Percentiles rank a stretch among this genome's conserved stretches.
Conservation (phyloP, 192 early-diverging fungal species). For the Spinellus fusiger region DNA sequence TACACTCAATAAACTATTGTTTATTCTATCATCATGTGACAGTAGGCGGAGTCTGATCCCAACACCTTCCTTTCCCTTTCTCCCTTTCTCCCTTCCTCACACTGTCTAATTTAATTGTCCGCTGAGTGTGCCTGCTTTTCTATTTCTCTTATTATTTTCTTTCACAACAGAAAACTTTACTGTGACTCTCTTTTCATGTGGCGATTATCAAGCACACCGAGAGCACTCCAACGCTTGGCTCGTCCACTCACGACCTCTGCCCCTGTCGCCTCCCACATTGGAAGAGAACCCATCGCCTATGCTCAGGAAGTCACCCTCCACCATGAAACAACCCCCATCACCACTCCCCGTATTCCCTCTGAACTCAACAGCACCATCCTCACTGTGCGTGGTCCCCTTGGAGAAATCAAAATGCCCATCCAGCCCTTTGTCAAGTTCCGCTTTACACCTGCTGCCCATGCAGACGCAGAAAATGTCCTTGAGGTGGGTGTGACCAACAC, state of each 20-base stretch:
- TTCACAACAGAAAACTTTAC: not conserved
- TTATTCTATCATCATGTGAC: too few species aligned
- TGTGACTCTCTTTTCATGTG: not conserved
- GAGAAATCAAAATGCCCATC: constrained; percentile 71
- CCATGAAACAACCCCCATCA: constrained; percentile 58
- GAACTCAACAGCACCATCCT: constrained; percentile 60
- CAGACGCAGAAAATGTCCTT: constrained; percentile 37
- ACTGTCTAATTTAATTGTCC: too few species aligned
- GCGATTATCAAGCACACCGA: not conserved
- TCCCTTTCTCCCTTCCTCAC: too few species aligned
- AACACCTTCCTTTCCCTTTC: too few species aligned
- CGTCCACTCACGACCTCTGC: constrained; percentile 9
- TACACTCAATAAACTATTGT: too few species aligned
- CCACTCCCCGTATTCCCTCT: constrained; percentile 53
- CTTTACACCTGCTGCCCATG: constrained; percentile 6
- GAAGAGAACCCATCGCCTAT: constrained; percentile 68
- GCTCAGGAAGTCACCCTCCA: constrained; percentile 69
- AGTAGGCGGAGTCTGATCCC: too few species aligned
- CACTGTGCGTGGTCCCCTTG: constrained; percentile 76
- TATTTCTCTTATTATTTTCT: not conserved
- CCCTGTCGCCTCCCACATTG: constrained; percentile 67
- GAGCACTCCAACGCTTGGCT: not conserved
- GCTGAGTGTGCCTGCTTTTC: too few species aligned
- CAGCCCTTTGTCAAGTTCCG: constrained; percentile 70
- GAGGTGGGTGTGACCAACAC: constrained; percentile 53